phyloP scores from a whole-genome alignment of 176 grass and related monocot genomes.

The Elaeis guineensis region DNA sequence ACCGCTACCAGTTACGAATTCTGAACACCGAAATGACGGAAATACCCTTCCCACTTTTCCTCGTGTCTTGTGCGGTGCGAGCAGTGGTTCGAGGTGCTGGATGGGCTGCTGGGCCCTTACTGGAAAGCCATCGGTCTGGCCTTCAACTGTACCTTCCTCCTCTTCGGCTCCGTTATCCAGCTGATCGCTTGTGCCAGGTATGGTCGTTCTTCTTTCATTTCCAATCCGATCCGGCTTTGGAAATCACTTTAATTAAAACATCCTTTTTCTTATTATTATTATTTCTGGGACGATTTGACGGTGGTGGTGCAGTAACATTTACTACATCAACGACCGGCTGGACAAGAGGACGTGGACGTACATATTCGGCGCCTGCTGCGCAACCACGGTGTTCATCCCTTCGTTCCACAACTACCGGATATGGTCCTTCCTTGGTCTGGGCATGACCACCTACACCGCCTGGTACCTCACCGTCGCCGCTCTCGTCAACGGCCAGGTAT shows the following conservation, averaged over 20 bases:
- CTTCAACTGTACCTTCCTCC: conserved; percentile 77
- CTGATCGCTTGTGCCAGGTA: conserved; percentile 69
- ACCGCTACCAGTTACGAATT: too few species aligned
- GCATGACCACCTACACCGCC: conserved; percentile 82
- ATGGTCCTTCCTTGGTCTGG: conserved; percentile 82
- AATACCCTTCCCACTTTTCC: background rate
- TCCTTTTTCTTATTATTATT: too few species aligned
- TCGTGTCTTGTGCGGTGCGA: conserved; percentile 1
- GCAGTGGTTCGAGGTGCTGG: conserved; percentile 81
- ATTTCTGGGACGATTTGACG: too few species aligned
- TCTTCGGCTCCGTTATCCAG: conserved; percentile 74
- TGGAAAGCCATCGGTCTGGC: conserved; percentile 61
- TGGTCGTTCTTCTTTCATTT: background rate
- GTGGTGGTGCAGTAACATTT: conserved; percentile 36
- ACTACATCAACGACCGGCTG: conserved; percentile 84
- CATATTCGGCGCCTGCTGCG: conserved; percentile 84
- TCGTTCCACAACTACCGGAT: conserved; percentile 95
- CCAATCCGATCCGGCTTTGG: too few species aligned
- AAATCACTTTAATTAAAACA: too few species aligned
- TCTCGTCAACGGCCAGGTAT: conserved; percentile 56
- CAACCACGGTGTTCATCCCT: conserved; percentile 75
- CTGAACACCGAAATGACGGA: too few species aligned
- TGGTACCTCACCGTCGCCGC: conserved; percentile 80
- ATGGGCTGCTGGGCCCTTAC: conserved; percentile 66
- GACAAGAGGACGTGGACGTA: conserved; percentile 91